These are phyloP conservation scores for Solanum lycopersicoides DNA, from an alignment of 257 asterid species.

Conservation along the genomic window DNA sequence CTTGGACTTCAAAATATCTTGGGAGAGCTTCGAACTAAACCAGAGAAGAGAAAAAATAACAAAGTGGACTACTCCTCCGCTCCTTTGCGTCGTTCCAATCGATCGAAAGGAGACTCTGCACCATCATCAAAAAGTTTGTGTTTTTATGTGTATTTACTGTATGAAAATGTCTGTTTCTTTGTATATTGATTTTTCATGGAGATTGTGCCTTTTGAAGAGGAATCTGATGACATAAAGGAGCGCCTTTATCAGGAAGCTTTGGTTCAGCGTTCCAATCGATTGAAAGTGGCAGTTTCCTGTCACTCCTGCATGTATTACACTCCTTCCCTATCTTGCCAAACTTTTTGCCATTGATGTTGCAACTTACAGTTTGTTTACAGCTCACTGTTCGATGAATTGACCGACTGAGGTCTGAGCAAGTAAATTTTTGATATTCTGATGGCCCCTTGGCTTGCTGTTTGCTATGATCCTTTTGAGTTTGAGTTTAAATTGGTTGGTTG, in stretches of 20 bases:
- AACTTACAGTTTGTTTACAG: too few species aligned
- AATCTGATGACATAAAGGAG: neutral
- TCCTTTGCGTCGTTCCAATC: conserved; percentile 11
- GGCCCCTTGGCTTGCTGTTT: neutral
- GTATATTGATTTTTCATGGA: conserved; percentile 4
- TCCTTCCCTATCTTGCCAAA: neutral
- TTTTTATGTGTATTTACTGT: neutral
- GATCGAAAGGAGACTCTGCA: conserved; percentile 16
- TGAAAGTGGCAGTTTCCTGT: conserved; percentile 57
- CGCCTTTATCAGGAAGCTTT: conserved; percentile 30
- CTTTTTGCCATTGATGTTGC: neutral
- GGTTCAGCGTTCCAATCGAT: conserved; percentile 40
- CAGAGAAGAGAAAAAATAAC: neutral
- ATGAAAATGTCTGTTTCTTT: neutral
- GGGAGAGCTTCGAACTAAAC: neutral
- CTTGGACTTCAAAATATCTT: conserved; percentile 1
- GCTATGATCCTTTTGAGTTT: neutral
- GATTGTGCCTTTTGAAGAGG: conserved; percentile 12
- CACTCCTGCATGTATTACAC: conserved; percentile 73
- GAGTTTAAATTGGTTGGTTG: neutral
- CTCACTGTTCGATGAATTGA: neutral
- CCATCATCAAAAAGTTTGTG: conserved; percentile 17
- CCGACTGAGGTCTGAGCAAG: neutral
- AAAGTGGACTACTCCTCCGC: neutral
- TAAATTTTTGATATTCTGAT: neutral